Base-by-base conservation (phyloP, 1,139 yeast species). In the Debaryomyces sp. region DNA sequence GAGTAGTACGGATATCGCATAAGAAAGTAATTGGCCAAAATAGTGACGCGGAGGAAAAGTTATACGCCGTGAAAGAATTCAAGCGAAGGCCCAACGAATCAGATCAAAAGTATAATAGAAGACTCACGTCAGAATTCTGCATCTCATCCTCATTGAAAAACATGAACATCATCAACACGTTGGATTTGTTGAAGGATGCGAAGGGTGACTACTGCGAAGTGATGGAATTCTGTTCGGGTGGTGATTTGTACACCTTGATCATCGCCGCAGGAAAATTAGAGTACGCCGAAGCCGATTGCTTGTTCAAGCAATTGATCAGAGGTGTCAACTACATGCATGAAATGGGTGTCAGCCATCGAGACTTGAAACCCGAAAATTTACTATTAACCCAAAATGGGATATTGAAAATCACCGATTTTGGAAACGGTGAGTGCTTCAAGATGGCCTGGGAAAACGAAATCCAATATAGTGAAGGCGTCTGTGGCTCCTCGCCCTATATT, bases 271-370 rank as follows among this genome's bases (percentile, higher is more conserved):
- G 96, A 17, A 89, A 86, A 60, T 73, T 94, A 50, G 96, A 89
- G 60, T 85, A 84, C 52, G 80, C 83, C 13, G 98, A 94, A 67
- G 96, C 98, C 5, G 97, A 94, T 67, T 94, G 98, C 67, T 91
- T 89, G 63, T 91, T 94, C 74, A 92, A 92, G 65, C 98, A 94
- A 64, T 74, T 94, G 47, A 82, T 94, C 48, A 76, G 92, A 49
- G 99, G 97, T 32, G 96, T 94, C 35, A 88, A 85, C 48, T 94
- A 91, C 71, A 90, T 94, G 96, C 99, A 94, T 70, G 89, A 89
- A 43, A 89, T 91, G 96, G 98, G 98, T 36, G 97, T 94, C 42
- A 87, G 96, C 29, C 99, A 94, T 67, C 80, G 98, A 52, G 99
- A 94, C 65, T 76, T 94, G 58, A 94, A 94, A 69, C 99, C 99